phyloP scores from a whole-genome alignment of 257 asterid genomes.

The Mentha longifolia region DNA sequence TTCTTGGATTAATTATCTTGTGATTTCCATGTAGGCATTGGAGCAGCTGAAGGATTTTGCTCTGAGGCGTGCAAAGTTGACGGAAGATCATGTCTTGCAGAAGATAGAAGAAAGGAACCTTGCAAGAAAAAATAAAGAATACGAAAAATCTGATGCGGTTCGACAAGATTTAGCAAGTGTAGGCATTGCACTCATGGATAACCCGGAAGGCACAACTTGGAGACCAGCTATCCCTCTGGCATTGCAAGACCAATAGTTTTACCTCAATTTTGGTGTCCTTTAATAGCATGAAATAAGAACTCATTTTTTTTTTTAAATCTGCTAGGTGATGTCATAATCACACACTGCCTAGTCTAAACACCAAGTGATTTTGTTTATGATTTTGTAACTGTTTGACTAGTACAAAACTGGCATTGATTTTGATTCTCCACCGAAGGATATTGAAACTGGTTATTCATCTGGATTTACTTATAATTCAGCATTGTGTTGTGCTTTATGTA shows the following conservation, averaged over 20 bases:
- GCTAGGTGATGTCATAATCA: constrained; percentile 1
- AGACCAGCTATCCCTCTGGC: constrained; percentile 55
- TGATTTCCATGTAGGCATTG: constrained; percentile 55
- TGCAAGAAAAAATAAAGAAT: constrained; percentile 81
- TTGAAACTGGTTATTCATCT: not conserved
- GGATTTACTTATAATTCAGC: too few species aligned
- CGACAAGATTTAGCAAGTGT: constrained; percentile 76
- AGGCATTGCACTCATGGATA: constrained; percentile 93
- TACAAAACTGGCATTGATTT: not conserved
- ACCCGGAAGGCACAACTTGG: constrained; percentile 60
- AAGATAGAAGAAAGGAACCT: constrained; percentile 48
- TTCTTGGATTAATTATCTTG: constrained; percentile 11
- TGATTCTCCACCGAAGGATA: constrained; percentile 7
- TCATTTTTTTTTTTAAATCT: not conserved
- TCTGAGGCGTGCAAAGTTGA: constrained; percentile 73
- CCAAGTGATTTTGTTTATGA: not conserved
- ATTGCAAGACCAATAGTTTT: constrained; percentile 43
- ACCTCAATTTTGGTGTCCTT: not conserved
- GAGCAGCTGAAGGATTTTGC: constrained; percentile 71
- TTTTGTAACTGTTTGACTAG: not conserved
- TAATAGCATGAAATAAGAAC: not conserved
- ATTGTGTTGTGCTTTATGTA: constrained; percentile 23
- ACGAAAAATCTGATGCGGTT: constrained; percentile 76
- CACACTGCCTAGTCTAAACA: not conserved
- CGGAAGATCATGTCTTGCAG: constrained; percentile 60